phyloP scores from a whole-genome alignment of 768 basidiomycete genomes.

The Phanerodontia chrysosporium region DNA sequence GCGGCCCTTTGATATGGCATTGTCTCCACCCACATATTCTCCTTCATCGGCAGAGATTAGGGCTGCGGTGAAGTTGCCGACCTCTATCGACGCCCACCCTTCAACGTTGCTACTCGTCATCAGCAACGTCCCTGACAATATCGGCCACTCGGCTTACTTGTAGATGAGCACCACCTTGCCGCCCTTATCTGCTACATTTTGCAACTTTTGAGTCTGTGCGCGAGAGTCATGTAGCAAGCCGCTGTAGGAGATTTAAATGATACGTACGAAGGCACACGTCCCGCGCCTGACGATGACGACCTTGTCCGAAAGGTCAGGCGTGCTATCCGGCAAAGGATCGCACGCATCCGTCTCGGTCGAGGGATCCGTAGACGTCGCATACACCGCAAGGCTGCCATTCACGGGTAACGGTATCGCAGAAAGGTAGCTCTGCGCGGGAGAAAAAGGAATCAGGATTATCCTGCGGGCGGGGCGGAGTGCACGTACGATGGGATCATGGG shows the following conservation, averaged over 20 bases:
- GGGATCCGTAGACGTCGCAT: constrained; percentile 51
- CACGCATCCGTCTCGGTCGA: constrained; percentile 55
- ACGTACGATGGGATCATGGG: constrained; percentile 37
- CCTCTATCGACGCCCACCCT: constrained; percentile 37
- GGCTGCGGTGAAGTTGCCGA: constrained; percentile 42
- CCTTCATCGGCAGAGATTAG: constrained; percentile 53
- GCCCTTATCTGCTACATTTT: constrained; percentile 50
- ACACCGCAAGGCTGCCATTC: constrained; percentile 46
- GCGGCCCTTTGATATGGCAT: neutral
- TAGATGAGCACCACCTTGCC: constrained; percentile 46
- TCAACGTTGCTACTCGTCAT: constrained; percentile 37
- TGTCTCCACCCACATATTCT: constrained; percentile 40
- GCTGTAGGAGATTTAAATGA: no score
- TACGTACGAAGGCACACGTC: constrained; percentile 47
- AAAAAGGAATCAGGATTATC: neutral
- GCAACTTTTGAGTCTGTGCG: constrained; percentile 42
- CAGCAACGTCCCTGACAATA: neutral
- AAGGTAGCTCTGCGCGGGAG: constrained; percentile 49
- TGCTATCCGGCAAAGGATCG: constrained; percentile 43
- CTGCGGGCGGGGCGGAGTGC: neutral
- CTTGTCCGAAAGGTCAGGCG: constrained; percentile 48
- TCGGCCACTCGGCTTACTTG: constrained; percentile 45
- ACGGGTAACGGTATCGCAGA: constrained; percentile 41
- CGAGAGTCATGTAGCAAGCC: neutral
- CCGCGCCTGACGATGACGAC: constrained; percentile 58